Evolutionary conservation across 2,329 filamentous ascomycete genomes (phyloP).

Genomic region (Sclerotinia glacialis): DNA sequence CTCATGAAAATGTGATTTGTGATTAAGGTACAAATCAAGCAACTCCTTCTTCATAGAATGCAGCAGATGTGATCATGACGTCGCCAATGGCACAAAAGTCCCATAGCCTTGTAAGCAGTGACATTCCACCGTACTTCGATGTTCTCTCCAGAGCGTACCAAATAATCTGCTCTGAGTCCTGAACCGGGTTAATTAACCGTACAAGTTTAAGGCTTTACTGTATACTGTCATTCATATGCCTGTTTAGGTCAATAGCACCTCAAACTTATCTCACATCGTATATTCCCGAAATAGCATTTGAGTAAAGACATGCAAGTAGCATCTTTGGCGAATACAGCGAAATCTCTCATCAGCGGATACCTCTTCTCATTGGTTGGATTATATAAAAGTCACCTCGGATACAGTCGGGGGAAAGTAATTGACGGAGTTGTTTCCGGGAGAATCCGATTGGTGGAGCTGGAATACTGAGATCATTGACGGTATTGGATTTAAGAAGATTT

Average conservation of each 20-base stretch:
- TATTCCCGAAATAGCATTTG: neutral
- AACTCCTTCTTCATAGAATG: neutral
- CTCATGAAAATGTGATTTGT: neutral
- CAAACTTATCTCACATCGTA: neutral
- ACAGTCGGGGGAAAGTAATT: too few species aligned
- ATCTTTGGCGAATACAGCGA: neutral
- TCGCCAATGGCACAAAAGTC: fast-evolving
- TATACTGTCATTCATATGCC: neutral
- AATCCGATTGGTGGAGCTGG: neutral
- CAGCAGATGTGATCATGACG: neutral
- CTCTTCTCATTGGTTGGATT: neutral
- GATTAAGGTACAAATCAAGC: neutral
- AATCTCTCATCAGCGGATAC: neutral
- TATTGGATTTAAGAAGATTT: neutral
- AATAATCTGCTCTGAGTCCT: too few species aligned
- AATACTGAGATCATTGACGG: neutral
- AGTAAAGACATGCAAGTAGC: neutral
- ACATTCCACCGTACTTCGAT: fast-evolving
- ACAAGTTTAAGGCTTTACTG: neutral
- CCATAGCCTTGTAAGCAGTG: fast-evolving
- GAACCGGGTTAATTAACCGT: neutral
- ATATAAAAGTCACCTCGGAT: neutral
- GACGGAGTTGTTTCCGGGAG: neutral
- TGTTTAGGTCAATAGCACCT: neutral
- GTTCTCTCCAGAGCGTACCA: neutral